Conservation (phyloP, 768 basidiomycete species). For the Gymnopilus dilepis region DNA sequence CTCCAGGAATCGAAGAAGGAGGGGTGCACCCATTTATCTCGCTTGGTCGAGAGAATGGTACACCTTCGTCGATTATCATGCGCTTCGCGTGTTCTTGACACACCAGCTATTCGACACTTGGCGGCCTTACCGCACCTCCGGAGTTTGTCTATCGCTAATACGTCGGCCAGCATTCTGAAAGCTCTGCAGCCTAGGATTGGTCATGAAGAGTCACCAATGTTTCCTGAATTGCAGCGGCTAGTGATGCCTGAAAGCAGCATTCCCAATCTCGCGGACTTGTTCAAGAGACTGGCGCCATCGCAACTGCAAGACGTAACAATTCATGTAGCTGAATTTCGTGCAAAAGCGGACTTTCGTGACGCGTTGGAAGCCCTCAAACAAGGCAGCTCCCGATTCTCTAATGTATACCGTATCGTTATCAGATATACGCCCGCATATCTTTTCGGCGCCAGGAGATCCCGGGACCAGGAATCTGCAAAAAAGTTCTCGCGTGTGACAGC, state of each 20-base stretch:
- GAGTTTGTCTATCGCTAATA: slow-evolving; percentile 10
- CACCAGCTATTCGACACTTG: slow-evolving; percentile 10
- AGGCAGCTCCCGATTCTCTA: background rate
- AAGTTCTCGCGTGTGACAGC: background rate
- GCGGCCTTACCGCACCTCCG: slow-evolving; percentile 13
- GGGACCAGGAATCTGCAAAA: background rate
- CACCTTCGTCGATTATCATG: slow-evolving; percentile 16
- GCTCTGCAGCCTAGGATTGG: background rate
- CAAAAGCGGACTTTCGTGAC: background rate
- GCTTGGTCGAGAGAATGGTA: slow-evolving; percentile 14
- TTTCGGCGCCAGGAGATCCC: background rate
- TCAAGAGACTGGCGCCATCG: background rate
- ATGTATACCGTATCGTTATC: slow-evolving; percentile 2
- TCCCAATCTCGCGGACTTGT: background rate
- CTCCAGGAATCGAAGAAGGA: background rate
- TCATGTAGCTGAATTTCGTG: background rate
- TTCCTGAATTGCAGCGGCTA: slow-evolving; percentile 15
- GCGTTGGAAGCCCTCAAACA: slow-evolving; percentile 1
- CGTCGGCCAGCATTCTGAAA: slow-evolving; percentile 7
- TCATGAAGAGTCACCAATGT: background rate
- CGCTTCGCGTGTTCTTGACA: slow-evolving; percentile 8
- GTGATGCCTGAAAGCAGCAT: slow-evolving; percentile 7
- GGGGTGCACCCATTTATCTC: slow-evolving; percentile 7
- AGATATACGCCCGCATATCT: background rate
- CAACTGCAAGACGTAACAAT: slow-evolving; percentile 8